Base-by-base conservation (phyloP, 75 land plant genomes). In the Cryptomeria japonica region DNA sequence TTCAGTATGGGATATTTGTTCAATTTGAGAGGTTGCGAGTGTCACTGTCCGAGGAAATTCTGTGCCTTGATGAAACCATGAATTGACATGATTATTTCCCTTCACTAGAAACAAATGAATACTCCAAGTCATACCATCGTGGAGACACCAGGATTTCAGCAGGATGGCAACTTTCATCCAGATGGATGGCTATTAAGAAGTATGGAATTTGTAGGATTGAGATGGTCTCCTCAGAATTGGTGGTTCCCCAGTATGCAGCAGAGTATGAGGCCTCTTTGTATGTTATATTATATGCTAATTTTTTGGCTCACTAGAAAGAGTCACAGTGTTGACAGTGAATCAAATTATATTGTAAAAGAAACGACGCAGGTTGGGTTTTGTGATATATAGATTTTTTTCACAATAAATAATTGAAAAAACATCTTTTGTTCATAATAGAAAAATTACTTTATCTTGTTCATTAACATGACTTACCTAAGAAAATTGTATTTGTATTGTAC, bases 221-320 rank as follows among this genome's bases (percentile, higher is more conserved):
- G 46, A 46, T 46, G 84, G 84, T n/a, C 84, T 46, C 84, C n/a
- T 82, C 84, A 82, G 25, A 10, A 44, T 32, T 44, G 53, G 49
- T 82, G 84, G 82, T 79, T 79, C 8, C 22, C 38, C 82, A 36
- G 46, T 79, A 19, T 41, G 82, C 82, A 25, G 42, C 44, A 39
- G 8, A 79, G 82, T 79, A 79, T 1, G 22, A 31, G 49, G 84
- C 49, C 84, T 25, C 46, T 82, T 46, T 44, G 84, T 82, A 82
- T 82, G 42, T 42, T 44, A 28, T 80, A 80, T 10, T 19, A 41
- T 44, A n/a, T 46, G 47, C 28, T 82, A 82, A 12, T 82, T 82
- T 78, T 82, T 82, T 82, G 84, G 51, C 84, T 46, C 84, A n/a
- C 28, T 80, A 25, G 83, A 77, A 36, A 79, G 82, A 82, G 84